phyloP scores from a whole-genome alignment of 257 asterid species.

The Echites panduratus region DNA sequence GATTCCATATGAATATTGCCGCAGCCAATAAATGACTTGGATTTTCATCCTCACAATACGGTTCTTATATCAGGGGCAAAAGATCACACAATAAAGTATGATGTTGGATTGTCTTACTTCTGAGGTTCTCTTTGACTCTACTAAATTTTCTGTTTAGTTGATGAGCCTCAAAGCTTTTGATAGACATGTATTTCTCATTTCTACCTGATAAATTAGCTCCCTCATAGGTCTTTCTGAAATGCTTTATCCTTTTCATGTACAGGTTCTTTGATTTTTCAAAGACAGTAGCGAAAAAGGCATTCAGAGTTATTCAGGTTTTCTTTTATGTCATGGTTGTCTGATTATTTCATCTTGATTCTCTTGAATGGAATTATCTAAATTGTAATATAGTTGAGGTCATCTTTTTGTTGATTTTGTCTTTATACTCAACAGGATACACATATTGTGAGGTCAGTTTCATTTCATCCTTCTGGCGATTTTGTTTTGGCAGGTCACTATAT shows the following conservation, averaged over 20 bases:
- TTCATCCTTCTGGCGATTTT: slow-evolving; percentile 68
- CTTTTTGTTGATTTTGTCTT: background rate
- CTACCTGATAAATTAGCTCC: background rate
- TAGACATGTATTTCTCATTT: background rate
- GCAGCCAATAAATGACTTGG: slow-evolving; percentile 93
- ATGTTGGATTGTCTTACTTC: slow-evolving; percentile 6
- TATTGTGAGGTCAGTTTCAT: slow-evolving; percentile 65
- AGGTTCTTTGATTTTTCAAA: slow-evolving; percentile 90
- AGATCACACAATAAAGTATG: slow-evolving; percentile 87
- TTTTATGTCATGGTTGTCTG: background rate
- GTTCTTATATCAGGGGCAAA: slow-evolving; percentile 82
- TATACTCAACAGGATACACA: slow-evolving; percentile 56
- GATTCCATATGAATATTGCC: slow-evolving; percentile 5
- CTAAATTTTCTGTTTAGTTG: background rate
- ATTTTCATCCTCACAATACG: slow-evolving; percentile 81
- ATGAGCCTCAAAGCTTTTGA: background rate
- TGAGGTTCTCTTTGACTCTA: slow-evolving; percentile 16
- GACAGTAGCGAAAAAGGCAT: slow-evolving; percentile 69
- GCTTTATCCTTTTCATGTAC: slow-evolving; percentile 19
- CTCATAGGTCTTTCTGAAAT: slow-evolving; percentile 7
- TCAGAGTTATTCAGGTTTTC: slow-evolving; percentile 72
- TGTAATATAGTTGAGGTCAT: background rate
- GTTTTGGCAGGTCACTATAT: slow-evolving; percentile 70
- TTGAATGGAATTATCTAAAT: background rate
- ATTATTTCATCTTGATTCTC: background rate